Evolutionary conservation across 2,329 filamentous ascomycete species (phyloP).

Genomic region (Thelonectria discophora): DNA sequence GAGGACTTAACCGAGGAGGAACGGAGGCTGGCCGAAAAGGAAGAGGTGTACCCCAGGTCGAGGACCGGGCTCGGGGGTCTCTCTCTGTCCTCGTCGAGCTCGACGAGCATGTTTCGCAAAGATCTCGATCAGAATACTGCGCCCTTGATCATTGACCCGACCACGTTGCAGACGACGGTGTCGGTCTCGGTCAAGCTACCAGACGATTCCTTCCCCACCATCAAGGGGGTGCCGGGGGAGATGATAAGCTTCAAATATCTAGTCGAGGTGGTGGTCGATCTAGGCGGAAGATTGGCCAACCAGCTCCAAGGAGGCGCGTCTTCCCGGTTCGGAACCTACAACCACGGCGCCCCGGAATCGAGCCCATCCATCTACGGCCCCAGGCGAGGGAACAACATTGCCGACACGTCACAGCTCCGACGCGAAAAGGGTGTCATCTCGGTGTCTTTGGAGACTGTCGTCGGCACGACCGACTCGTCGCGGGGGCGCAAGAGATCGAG

Average conservation of each 20-base stretch:
- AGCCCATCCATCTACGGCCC: conserved; percentile 43
- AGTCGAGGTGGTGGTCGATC: conserved; percentile 89
- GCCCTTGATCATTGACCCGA: conserved; percentile 87
- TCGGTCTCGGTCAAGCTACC: conserved; percentile 87
- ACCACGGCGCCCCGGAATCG: conserved; percentile 41
- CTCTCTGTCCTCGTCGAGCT: conserved; percentile 84
- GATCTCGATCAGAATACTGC: conserved; percentile 90
- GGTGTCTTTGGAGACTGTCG: conserved; percentile 84
- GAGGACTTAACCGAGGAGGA: conserved; percentile 66
- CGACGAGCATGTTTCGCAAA: conserved; percentile 93
- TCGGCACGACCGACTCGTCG: conserved; percentile 84
- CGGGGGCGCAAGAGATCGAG: conserved; percentile 40
- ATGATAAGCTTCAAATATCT: conserved; percentile 97
- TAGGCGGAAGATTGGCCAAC: conserved; percentile 85
- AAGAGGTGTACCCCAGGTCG: conserved; percentile 88
- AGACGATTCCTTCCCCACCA: conserved; percentile 91
- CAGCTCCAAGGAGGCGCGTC: conserved; percentile 70
- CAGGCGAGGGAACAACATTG: conserved; percentile 67
- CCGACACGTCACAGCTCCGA: conserved; percentile 86
- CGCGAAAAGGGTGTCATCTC: conserved; percentile 93
- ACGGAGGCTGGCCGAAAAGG: conserved; percentile 75
- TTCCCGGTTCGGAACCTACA: conserved; percentile 52
- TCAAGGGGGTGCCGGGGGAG: conserved; percentile 85
- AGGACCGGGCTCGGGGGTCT: conserved; percentile 86
- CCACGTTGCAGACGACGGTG: conserved; percentile 78